Evolutionary conservation across 208 protist genomes (phyloP), one percentile per base, ranked within the genome.

Genomic region (Naegleria lovaniensis): DNA sequence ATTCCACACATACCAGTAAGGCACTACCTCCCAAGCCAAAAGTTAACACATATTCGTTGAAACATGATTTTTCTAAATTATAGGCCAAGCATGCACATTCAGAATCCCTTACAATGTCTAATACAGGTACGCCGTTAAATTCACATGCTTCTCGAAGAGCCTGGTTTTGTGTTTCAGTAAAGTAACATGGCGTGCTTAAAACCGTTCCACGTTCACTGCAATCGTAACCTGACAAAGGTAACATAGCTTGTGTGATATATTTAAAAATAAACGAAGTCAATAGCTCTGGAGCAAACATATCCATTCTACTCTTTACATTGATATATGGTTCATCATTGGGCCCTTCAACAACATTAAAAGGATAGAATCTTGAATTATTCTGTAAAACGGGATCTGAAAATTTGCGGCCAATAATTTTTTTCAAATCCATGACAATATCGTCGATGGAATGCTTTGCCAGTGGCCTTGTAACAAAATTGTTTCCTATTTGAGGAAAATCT

Each of bases 81-180:
- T 98, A 99, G 0, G 97, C 97, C 85, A 99, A 95, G 41, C 97
- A 95, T 11, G 98, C 98, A 40, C 97, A 97, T 9, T 96, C 97
- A 39, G 97, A 97, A 92, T 98, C 97, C 91, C 98, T 99, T 86
- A 99, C 96, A 84, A 98, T 97, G n/a, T 97, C 91, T 40, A 97
- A 79, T 25, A 99, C 97, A 38, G 95, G 92, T 15, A 99, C 92
- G 29, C 97, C 97, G 15, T 96, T 94, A 89, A 99, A 99, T n/a
- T 93, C 93, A 40, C 98, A 98, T 13, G 98, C 98, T 92, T 99
- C 98, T 94, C 99, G 99, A 33, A 98, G 99, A 15, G 98, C 97
- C 94, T 98, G 96, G n/a, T 98, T 92, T 94, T 99, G 98, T 5
- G 96, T 91, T 92, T 99, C 98, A 91, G 98, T 99, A 94, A 99